Evolutionary conservation across 805 yeast species (phyloP).

Genomic region (Pachysolen tannophilus): DNA sequence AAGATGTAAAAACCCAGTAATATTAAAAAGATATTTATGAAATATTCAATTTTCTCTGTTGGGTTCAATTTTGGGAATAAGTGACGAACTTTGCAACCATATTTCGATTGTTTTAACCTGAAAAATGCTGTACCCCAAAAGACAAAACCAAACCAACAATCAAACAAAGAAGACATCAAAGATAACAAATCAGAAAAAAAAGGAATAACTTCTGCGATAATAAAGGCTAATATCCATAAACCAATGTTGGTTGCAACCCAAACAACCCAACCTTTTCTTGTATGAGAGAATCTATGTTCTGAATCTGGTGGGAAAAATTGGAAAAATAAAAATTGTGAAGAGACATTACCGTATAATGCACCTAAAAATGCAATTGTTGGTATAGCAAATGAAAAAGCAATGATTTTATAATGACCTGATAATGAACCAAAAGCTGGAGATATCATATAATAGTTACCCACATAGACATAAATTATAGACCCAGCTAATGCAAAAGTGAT

Average conservation of each 20-base stretch:
- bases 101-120: slow-evolving; percentile 27
- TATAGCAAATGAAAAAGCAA: slow-evolving; percentile 52
- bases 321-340: slow-evolving; percentile 43
- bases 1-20: slow-evolving; percentile 42
- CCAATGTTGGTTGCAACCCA: slow-evolving; percentile 38
- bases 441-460: slow-evolving; percentile 44
- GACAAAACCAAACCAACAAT: slow-evolving; percentile 59
- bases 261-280: slow-evolving; percentile 41
- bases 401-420: slow-evolving; percentile 35
- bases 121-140: slow-evolving; percentile 56
- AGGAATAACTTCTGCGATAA: slow-evolving; percentile 61
- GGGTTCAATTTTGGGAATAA: slow-evolving; percentile 22
- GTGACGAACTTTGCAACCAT: too few species aligned
- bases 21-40: slow-evolving; percentile 29
- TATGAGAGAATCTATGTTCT: slow-evolving; percentile 37
- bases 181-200: slow-evolving; percentile 50
- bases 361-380: slow-evolving; percentile 54
- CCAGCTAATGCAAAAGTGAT: slow-evolving; percentile 46
- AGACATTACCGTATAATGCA: slow-evolving; percentile 44
- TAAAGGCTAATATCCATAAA: slow-evolving; percentile 45
- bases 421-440: slow-evolving; percentile 57
- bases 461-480: slow-evolving; percentile 49
- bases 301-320: slow-evolving; percentile 34
- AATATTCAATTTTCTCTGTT: slow-evolving; percentile 28
- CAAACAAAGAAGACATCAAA: slow-evolving; percentile 53